phyloP scores from a whole-genome alignment of 805 yeast genomes.

The Candida sakaeoensis region DNA sequence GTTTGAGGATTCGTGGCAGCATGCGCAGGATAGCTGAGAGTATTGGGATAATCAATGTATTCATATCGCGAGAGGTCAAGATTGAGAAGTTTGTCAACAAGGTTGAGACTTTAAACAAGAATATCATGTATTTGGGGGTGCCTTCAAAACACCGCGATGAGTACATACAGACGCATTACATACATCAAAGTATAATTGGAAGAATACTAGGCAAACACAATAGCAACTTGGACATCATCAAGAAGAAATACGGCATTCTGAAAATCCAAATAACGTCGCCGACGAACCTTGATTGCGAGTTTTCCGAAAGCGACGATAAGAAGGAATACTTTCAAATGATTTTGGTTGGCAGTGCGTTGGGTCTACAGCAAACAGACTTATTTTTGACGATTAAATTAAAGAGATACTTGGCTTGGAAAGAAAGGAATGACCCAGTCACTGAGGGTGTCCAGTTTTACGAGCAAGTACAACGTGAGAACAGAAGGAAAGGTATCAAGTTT shows the following conservation, averaged over 20 bases:
- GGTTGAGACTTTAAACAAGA: background rate
- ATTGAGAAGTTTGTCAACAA: background rate
- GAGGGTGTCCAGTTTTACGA: constrained; percentile 1
- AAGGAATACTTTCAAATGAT: constrained; percentile 4
- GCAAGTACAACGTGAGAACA: background rate
- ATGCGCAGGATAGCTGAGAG: background rate
- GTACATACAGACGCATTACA: constrained; percentile 3
- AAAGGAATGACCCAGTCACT: background rate
- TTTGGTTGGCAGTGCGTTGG: background rate
- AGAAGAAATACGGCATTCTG: background rate
- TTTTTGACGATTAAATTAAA: constrained; percentile 1
- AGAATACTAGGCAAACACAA: constrained; percentile 1
- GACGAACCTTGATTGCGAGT: background rate
- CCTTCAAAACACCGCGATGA: background rate
- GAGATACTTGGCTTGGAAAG: background rate
- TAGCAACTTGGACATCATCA: background rate
- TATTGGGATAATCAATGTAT: background rate
- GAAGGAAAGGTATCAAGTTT: background rate
- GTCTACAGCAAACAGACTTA: background rate
- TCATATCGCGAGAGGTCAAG: background rate
- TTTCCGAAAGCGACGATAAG: background rate
- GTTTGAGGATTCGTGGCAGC: background rate
- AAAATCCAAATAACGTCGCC: background rate
- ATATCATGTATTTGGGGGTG: constrained; percentile 1
- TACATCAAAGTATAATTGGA: constrained; percentile 2